Evolutionary conservation across 1,139 yeast species (phyloP).

Genomic region (Taphrina deformans): DNA sequence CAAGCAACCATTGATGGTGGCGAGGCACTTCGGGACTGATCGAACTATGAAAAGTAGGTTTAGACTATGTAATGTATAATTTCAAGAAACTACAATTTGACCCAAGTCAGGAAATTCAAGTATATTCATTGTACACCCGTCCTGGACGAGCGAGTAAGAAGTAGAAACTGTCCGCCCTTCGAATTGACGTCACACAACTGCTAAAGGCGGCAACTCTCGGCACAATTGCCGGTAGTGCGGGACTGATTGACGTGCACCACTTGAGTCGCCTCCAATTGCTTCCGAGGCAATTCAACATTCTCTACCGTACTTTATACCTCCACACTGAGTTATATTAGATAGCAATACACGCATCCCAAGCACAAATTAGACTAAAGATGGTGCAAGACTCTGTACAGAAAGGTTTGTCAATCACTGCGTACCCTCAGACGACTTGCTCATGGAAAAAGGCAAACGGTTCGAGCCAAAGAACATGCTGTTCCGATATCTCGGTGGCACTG

Average conservation of each 20-base stretch:
- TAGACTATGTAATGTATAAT: too few species aligned
- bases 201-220: neutral
- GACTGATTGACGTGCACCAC: too few species aligned
- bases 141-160: too few species aligned
- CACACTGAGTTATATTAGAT: neutral
- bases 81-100: too few species aligned
- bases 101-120: too few species aligned
- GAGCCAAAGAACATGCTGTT: constrained; percentile 42
- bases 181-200: neutral
- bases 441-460: constrained; percentile 23
- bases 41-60: neutral
- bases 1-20: constrained; percentile 16
- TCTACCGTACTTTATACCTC: neutral
- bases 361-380: neutral
- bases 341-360: neutral
- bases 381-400: neutral
- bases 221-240: neutral
- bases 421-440: neutral
- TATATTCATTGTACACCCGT: too few species aligned
- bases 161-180: too few species aligned
- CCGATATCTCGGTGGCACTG: constrained; percentile 46
- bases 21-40: neutral
- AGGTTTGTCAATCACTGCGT: neutral
- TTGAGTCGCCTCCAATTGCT: neutral
- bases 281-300: neutral